phyloP scores from a whole-genome alignment of 805 yeast genomes.

The Kodamaea kakaduensis region DNA sequence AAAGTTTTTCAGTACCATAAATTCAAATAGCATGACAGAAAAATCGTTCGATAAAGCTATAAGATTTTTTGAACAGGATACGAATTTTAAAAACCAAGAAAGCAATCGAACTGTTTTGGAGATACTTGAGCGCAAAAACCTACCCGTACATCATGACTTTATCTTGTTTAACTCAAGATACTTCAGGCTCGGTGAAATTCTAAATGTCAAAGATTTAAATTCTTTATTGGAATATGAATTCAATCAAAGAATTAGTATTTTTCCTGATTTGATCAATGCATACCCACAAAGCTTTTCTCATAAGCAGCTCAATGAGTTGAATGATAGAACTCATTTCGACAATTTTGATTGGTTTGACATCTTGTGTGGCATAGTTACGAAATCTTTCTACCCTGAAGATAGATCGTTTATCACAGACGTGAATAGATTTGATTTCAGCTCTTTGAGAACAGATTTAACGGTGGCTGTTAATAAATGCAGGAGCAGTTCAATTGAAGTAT shows the following conservation, averaged over 20 bases:
- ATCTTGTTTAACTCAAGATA: constrained; percentile 55
- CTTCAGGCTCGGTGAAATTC: constrained; percentile 25
- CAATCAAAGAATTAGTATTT: constrained; percentile 36
- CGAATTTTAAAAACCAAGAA: constrained; percentile 3
- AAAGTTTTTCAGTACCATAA: constrained; percentile 1
- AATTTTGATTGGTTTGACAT: constrained; percentile 46
- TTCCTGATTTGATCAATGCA: constrained; percentile 26
- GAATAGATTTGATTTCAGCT: constrained; percentile 45
- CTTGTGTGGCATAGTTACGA: constrained; percentile 40
- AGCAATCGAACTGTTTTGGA: constrained; percentile 9
- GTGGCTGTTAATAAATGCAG: constrained; percentile 18
- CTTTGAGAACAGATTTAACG: constrained; percentile 25
- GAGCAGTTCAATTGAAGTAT: constrained; percentile 47
- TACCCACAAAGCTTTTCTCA: constrained; percentile 23
- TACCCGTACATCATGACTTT: constrained; percentile 35
- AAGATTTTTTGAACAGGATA: constrained; percentile 1
- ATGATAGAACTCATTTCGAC: constrained; percentile 16
- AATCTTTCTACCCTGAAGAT: constrained; percentile 42
- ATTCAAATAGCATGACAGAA: constrained; percentile 3
- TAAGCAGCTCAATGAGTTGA: constrained; percentile 16
- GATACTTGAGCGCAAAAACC: constrained; percentile 25
- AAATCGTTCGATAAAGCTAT: constrained; percentile 11
- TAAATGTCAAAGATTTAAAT: constrained; percentile 26
- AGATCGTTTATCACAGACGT: constrained; percentile 38
- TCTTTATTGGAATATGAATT: constrained; percentile 46